phyloP scores from a whole-genome alignment of 441 rosid genomes.

The Populus hybrid region DNA sequence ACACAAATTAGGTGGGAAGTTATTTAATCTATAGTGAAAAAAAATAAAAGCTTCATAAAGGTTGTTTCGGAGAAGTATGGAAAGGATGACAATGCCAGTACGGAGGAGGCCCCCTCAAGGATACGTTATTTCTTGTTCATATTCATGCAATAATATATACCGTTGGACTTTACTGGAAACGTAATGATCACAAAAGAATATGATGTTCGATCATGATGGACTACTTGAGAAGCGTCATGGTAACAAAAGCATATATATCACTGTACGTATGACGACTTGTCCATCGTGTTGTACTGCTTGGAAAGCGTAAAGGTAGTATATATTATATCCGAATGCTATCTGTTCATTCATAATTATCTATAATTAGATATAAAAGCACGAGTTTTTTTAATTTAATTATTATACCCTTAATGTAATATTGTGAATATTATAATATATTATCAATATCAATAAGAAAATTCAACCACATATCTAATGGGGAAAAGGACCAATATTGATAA shows the following conservation, averaged over 20 bases:
- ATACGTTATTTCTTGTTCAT: neutral
- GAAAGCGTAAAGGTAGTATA: neutral
- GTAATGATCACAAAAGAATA: neutral
- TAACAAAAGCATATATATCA: neutral
- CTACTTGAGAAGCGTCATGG: neutral
- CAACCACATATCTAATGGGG: too few relatives aligned
- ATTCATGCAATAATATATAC: neutral
- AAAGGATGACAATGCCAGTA: too few relatives aligned
- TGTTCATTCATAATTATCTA: too few relatives aligned
- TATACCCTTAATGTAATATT: too few relatives aligned
- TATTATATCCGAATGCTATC: neutral
- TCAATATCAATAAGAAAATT: too few relatives aligned
- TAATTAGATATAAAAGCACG: too few relatives aligned
- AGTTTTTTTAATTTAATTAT: too few relatives aligned
- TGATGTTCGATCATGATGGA: neutral
- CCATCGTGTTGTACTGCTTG: neutral
- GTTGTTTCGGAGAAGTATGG: neutral
- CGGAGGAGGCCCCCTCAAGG: too few relatives aligned
- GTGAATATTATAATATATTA: too few relatives aligned
- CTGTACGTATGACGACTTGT: neutral
- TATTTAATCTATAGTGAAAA: neutral
- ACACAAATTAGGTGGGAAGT: neutral
- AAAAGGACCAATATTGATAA: too few relatives aligned
- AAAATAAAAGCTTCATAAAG: neutral
- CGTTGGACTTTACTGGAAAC: neutral